Evolutionary conservation across 345 rosid genomes (phyloP), one percentile per base, ranked within the genome.

Genomic region (Syzygium aqueum): DNA sequence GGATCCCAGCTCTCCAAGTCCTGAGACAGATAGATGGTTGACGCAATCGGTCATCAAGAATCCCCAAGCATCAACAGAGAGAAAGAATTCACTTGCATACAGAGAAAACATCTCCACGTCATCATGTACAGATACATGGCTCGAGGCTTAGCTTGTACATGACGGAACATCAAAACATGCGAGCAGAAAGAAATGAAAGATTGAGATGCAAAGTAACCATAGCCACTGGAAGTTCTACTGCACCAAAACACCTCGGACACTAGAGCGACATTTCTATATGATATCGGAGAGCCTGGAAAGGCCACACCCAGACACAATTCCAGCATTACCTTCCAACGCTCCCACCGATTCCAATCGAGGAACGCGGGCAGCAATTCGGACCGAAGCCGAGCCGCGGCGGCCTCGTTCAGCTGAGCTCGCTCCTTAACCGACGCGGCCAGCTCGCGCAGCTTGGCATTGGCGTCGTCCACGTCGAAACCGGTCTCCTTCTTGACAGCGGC

Each of bases 311-410:
- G 51, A 28, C 33, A 27, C 83, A 77, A 33, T 88, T 78, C 22
- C 10, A 8, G 43, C 28, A 53, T 87, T 90, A 96, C 98, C 98
- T 96, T 95, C 99, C 99, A 97, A 54, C 90, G 92, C 37, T 94
- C 94, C 96, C 94, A 97, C 49, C 92, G 91, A 87, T 95, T 97
- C 99, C 99, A 97, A 28, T 90, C 89, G 88, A 94, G 86, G 91
- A 95, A 93, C 51, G 87, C 86, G 13, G 98, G 97, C 63, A 94
- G 67, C 82, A 85, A 86, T 90, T 93, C 95, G 88, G 91, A 90
- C 89, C 91, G 90, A 30, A 93, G 93, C 54, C 94, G 94, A 89
- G 85, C 90, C 53, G 92, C 86, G 88, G 92, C 91, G n/a, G 87
- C 89, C 86, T 91, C 91, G 37, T 92, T 93, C 87, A 90, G 90